Conservation (phyloP, 768 basidiomycete genomes). For the Pluteus cervinus region DNA sequence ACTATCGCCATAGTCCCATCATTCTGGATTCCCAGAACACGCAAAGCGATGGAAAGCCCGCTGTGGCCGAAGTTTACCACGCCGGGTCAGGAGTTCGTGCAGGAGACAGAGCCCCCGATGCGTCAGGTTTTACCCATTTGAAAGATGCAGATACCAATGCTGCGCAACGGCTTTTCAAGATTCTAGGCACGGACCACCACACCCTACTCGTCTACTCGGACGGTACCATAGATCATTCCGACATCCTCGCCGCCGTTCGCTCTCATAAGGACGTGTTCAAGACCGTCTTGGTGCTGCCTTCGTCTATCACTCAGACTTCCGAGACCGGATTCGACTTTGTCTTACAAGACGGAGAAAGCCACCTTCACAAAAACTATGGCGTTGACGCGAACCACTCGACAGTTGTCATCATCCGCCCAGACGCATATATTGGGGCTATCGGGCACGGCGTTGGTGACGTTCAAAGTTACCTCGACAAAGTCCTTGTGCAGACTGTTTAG, state of each 20-base stretch:
- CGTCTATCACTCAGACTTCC: neutral
- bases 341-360: neutral
- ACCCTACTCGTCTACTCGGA: neutral
- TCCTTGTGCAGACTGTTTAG: too few species aligned
- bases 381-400: neutral
- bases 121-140: neutral
- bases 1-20: slow-evolving; percentile 37
- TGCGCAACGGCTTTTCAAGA: neutral
- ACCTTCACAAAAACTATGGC: neutral
- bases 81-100: neutral
- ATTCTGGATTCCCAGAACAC: too few species aligned
- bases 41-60: too few species aligned
- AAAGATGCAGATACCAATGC: neutral
- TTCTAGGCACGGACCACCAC: neutral
- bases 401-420: neutral
- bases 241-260: neutral
- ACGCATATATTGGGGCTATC: neutral
- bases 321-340: neutral
- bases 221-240: neutral
- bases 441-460: neutral
- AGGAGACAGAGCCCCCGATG: slow-evolving; percentile 2
- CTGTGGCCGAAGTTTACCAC: too few species aligned
- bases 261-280: neutral
- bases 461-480: too few species aligned
- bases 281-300: neutral